Base-by-base conservation (phyloP, 345 rosid species). In the Aquilaria malaccensis region DNA sequence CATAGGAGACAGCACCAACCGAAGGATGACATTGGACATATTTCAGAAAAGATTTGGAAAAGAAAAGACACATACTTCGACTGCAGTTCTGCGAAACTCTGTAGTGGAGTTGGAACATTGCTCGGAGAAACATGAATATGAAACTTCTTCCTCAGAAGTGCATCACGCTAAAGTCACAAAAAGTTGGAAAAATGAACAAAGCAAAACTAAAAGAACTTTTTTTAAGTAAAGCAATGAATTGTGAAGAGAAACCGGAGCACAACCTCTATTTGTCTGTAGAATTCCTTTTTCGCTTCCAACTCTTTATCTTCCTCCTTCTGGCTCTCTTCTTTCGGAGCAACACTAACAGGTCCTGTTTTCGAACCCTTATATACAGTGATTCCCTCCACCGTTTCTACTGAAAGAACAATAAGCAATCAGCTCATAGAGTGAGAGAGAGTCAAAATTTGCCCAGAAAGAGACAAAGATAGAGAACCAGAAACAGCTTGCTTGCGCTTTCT, bases 111-210 rank as follows among this genome's bases (percentile, higher is more conserved):
- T 49, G 98, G 91, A 46, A 87, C 74, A 52, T 82, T 81, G 72
- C 69, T 77, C 57, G 94, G 91, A n/a, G 89, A 79, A 41, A 89
- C 88, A 74, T 93, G 97, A 76, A 93, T 83, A 72, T 67, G 79
- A 69, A 79, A 71, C 73, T 74, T 79, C 76, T 93, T 93, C 76
- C 96, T 77, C 33, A 79, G 60, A 66, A 87, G 43, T 22, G 88
- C 80, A 76, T 89, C 96, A n/a, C 61, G 70, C 98, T 93, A 67
- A 70, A 57, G 64, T 58, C 70, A 56, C 47, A 47, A 61, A 72
- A 22, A 32, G 57, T 14, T 9, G 47, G 12, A 30, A 43, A 64
- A 65, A 63, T 9, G 46, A 55, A 10, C 4, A 31, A 52, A 30
- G 0, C 7, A 54, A 41, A 9, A 50, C 4, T 1, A 2, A 41